Conservation (phyloP, 1,139 yeast genomes). For the Scheffersomyces lignicola region DNA sequence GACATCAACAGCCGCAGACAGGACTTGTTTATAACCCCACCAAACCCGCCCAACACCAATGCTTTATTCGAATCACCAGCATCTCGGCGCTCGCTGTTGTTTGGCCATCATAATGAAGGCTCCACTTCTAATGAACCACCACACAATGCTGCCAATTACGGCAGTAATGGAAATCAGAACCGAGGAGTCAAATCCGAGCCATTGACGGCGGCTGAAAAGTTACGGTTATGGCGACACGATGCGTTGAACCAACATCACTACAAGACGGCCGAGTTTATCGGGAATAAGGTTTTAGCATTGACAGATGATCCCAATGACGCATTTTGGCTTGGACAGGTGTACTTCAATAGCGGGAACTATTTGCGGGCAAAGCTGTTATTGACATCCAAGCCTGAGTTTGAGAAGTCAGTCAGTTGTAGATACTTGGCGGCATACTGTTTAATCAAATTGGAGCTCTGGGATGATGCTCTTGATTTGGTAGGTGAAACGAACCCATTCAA, state of each 20-base stretch:
- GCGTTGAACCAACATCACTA: constrained; percentile 92
- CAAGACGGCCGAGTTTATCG: constrained; percentile 86
- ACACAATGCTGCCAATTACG: constrained; percentile 9
- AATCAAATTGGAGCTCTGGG: constrained; percentile 74
- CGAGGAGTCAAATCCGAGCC: constrained; percentile 28
- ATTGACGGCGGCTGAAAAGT: constrained; percentile 78
- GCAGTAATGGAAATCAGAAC: constrained; percentile 9
- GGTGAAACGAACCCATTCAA: constrained; percentile 82
- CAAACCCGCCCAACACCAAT: constrained; percentile 41
- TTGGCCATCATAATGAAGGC: constrained; percentile 15
- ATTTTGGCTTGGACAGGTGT: constrained; percentile 93
- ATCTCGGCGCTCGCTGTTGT: constrained; percentile 41
- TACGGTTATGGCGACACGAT: constrained; percentile 91
- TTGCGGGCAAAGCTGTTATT: constrained; percentile 74
- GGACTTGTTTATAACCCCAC: constrained; percentile 57
- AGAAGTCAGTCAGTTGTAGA: constrained; percentile 66
- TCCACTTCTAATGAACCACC: constrained; percentile 13
- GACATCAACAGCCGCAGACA: constrained; percentile 47
- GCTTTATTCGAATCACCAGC: constrained; percentile 45
- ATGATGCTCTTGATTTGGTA: constrained; percentile 82
- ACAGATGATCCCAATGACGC: constrained; percentile 91
- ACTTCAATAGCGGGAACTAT: constrained; percentile 72
- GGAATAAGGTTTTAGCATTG: constrained; percentile 79
- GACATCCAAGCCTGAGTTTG: constrained; percentile 40
- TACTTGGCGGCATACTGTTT: constrained; percentile 80